Evolutionary conservation across 2,329 filamentous ascomycete species (phyloP).

Genomic region (Fusarium newnesense): DNA sequence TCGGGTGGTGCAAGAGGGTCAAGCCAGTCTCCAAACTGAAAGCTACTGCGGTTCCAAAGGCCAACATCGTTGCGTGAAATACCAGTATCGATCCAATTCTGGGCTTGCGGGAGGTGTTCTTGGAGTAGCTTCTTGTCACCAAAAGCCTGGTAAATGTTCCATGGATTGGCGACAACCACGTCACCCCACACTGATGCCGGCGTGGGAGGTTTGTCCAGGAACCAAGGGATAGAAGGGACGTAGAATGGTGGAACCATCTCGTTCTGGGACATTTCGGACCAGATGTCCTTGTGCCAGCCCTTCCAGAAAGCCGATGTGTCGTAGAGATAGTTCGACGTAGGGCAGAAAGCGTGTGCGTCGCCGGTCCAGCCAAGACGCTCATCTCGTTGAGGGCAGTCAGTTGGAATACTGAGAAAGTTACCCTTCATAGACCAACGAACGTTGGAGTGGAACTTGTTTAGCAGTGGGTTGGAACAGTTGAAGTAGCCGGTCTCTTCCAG

Average conservation of each 20-base stretch:
- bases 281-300: conserved; percentile 31
- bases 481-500: conserved; percentile 62
- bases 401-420: conserved; percentile 67
- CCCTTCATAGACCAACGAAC: conserved; percentile 65
- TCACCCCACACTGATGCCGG: conserved; percentile 29
- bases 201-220: background rate
- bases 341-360: conserved; percentile 58
- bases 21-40: conserved; percentile 59
- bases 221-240: background rate
- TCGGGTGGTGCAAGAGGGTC: conserved; percentile 55
- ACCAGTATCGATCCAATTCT: conserved; percentile 36
- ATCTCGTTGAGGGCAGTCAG: conserved; percentile 67
- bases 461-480: conserved; percentile 58
- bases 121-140: conserved; percentile 5
- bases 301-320: conserved; percentile 59
- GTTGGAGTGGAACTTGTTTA: conserved; percentile 67
- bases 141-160: conserved; percentile 16
- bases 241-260: conserved; percentile 9
- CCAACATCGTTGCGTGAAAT: conserved; percentile 43
- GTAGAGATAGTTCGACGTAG: conserved; percentile 64
- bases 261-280: conserved; percentile 27
- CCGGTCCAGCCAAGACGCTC: conserved; percentile 66
- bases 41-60: conserved; percentile 16
- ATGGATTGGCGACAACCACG: conserved; percentile 17
- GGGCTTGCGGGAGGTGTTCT: background rate